Conservation (phyloP, 1,284 basidiomycete genomes). For the Trichosporon coremiiforme region DNA sequence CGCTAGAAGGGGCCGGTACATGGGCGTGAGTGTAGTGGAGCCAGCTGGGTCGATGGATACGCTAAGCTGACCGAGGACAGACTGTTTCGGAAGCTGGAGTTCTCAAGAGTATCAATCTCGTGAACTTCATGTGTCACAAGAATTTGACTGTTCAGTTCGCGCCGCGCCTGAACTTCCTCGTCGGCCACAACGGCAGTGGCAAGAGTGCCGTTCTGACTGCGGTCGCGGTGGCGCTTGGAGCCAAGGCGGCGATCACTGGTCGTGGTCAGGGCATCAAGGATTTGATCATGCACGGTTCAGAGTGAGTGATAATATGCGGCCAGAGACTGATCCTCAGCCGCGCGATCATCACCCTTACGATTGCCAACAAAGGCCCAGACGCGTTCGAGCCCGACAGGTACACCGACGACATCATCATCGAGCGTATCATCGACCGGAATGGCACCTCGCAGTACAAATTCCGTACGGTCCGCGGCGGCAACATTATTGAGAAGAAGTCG, state of each 20-base stretch:
- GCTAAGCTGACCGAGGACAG: conserved; percentile 55
- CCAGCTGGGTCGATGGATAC: not conserved
- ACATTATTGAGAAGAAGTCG: conserved; percentile 71
- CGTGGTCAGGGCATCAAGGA: conserved; percentile 83
- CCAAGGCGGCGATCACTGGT: conserved; percentile 85
- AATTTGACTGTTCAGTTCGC: conserved; percentile 79
- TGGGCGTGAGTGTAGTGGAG: not conserved
- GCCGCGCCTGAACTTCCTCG: conserved; percentile 94
- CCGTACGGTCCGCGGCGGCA: conserved; percentile 66
- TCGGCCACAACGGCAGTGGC: conserved; percentile 75
- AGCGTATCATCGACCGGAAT: conserved; percentile 75
- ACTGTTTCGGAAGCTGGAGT: conserved; percentile 79
- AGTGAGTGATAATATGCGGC: conserved; percentile 59
- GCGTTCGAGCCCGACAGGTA: conserved; percentile 82
- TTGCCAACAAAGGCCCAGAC: conserved; percentile 87
- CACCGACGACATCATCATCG: conserved; percentile 80
- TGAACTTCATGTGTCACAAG: conserved; percentile 96
- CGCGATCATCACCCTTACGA: conserved; percentile 73
- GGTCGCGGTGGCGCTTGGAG: conserved; percentile 89
- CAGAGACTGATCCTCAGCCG: conserved; percentile 57
- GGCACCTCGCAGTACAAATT: conserved; percentile 82
- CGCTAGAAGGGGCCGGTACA: conserved; percentile 1
- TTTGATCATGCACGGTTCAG: conserved; percentile 82
- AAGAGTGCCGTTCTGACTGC: conserved; percentile 95
- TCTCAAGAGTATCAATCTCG: conserved; percentile 80